These are phyloP conservation scores for Nectriaceae sp. DNA, from an alignment of 2,329 filamentous ascomycete species.

Conservation along the genomic window DNA sequence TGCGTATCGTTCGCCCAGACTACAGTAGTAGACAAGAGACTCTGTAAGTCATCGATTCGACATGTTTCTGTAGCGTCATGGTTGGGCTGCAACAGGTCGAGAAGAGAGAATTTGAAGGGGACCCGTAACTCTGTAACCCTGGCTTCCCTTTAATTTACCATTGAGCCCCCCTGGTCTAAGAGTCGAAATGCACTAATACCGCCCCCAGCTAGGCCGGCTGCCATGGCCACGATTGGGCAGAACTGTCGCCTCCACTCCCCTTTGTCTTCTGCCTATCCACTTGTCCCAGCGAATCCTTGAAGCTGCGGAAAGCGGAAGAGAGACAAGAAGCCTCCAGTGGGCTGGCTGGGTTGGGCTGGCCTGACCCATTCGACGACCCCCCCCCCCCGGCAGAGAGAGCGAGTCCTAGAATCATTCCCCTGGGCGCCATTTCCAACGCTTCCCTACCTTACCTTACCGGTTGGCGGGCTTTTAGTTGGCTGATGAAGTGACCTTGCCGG, in stretches of 20 bases:
- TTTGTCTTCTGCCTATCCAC: not conserved
- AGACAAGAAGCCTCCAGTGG: not conserved
- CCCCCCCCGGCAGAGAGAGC: no score
- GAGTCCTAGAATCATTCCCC: no score
- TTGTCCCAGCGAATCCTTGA: not conserved
- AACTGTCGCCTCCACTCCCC: not conserved
- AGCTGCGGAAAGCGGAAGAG: not conserved
- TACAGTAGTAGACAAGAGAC: not conserved
- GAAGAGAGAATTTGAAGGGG: not conserved
- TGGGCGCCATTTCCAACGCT: not conserved
- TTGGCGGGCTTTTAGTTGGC: not conserved
- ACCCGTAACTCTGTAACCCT: not conserved
- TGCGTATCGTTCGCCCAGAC: not conserved
- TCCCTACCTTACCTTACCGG: not conserved
- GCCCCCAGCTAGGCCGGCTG: no score
- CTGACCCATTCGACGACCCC: not conserved
- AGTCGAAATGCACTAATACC: no score
- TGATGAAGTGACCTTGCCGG: not conserved
- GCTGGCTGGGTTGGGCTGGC: no score
- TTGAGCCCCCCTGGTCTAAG: not conserved
- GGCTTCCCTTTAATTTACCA: not conserved
- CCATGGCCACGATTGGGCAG: not conserved
- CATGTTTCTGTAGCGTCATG: not conserved
- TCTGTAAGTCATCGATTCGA: not conserved
- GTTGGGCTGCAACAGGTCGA: slow-evolving; percentile 4